These are phyloP conservation scores for Diplodia corticola DNA, from an alignment of 2,329 filamentous ascomycete species.

Conservation along the genomic window DNA sequence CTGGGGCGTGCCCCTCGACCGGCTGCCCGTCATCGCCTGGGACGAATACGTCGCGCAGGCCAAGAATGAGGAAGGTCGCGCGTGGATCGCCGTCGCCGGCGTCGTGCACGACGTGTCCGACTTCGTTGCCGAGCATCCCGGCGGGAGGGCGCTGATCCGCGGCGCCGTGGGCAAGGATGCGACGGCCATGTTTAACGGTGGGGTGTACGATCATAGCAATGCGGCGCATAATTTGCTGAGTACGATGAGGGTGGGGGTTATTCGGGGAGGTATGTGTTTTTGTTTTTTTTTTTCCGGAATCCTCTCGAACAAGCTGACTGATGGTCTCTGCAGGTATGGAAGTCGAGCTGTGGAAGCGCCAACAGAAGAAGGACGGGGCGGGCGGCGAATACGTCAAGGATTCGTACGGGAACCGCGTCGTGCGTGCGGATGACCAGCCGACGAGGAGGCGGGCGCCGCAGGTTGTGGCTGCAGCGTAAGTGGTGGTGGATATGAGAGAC, in stretches of 20 bases:
- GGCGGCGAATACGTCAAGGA: constrained; percentile 10
- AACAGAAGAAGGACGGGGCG: constrained; percentile 53
- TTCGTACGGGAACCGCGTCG: constrained; percentile 7
- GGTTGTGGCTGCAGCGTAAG: constrained; percentile 1
- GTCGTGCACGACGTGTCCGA: constrained; percentile 82
- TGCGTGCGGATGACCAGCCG: constrained; percentile 15
- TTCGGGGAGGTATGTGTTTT: constrained; percentile 69
- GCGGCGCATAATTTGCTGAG: constrained; percentile 85
- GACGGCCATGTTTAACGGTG: constrained; percentile 88
- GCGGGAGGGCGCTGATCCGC: constrained; percentile 82
- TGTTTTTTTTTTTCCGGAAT: background rate
- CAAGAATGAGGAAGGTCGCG: constrained; percentile 71
- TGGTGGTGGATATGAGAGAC: background rate
- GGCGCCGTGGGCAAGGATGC: constrained; percentile 84
- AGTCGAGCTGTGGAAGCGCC: constrained; percentile 90
- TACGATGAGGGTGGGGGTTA: constrained; percentile 84
- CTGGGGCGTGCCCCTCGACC: constrained; percentile 83
- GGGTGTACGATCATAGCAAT: constrained; percentile 87
- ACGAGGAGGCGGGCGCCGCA: constrained; percentile 13
- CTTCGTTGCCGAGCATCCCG: constrained; percentile 88
- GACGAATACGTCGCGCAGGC: constrained; percentile 78
- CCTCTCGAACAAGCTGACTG: no score
- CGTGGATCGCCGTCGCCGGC: constrained; percentile 74
- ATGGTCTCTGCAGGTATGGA: constrained; percentile 45
- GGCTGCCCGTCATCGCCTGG: constrained; percentile 83